A percentile compares a stretch with the other conserved stretches of the same genome.
Conservation (phyloP, 495 filamentous ascomycete genomes). For the Thermochaetoides thermophila region DNA sequence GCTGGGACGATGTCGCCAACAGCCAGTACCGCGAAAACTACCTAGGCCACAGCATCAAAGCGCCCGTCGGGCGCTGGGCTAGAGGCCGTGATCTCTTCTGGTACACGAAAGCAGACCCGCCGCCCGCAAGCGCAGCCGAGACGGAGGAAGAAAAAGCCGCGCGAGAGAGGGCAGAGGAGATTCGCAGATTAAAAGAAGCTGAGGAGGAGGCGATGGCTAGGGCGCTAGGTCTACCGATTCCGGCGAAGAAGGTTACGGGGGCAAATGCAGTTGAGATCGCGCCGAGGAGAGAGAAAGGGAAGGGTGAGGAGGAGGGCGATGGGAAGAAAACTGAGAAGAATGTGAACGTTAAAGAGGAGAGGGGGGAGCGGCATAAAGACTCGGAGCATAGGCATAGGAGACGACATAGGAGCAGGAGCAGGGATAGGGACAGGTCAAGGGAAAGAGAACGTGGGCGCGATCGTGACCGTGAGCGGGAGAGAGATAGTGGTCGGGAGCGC, state of each 20-base stretch:
- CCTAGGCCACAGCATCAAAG: slow-evolving; percentile 89
- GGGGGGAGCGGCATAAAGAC: slow-evolving; percentile 15
- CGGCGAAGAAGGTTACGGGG: slow-evolving; percentile 31
- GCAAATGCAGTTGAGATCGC: slow-evolving; percentile 34
- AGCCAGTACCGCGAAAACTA: slow-evolving; percentile 91
- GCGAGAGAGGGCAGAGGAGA: slow-evolving; percentile 62
- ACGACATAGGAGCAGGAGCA: slow-evolving; percentile 20
- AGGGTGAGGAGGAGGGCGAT: slow-evolving; percentile 3
- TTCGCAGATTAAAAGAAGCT: slow-evolving; percentile 70
- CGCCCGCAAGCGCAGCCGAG: slow-evolving; percentile 30
- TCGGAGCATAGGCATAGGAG: slow-evolving; percentile 21
- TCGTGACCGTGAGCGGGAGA: slow-evolving; percentile 8
- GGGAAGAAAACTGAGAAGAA: slow-evolving; percentile 5
- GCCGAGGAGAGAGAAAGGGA: slow-evolving; percentile 10
- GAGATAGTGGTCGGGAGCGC: slow-evolving; percentile 17
- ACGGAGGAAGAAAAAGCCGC: slow-evolving; percentile 46
- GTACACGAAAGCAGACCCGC: slow-evolving; percentile 62
- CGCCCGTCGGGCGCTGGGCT: slow-evolving; percentile 92
- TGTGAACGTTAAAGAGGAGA: slow-evolving; percentile 7
- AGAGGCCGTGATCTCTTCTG: slow-evolving; percentile 72
- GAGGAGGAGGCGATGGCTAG: slow-evolving; percentile 79
- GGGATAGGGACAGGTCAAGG: slow-evolving; percentile 7
- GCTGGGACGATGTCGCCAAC: slow-evolving; percentile 84
- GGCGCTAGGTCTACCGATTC: slow-evolving; percentile 66
- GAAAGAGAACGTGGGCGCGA: slow-evolving; percentile 7